Percentiles rank a stretch among this genome's conserved stretches.
These are phyloP conservation scores for Gremmenia infestans DNA, from an alignment of 2,329 filamentous ascomycete genomes.

Conservation along the genomic window DNA sequence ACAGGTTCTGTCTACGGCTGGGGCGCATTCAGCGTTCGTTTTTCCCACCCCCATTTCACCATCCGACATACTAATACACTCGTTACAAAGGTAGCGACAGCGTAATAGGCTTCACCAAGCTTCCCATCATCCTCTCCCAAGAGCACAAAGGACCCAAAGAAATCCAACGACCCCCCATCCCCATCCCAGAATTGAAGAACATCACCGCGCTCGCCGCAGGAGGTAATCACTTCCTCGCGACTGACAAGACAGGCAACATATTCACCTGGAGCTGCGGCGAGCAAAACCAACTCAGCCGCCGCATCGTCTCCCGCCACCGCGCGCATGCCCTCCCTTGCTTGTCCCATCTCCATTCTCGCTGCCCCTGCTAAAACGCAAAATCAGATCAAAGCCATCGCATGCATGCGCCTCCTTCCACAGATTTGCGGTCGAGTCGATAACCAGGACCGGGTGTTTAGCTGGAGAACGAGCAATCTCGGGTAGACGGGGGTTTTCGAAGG, in stretches of 20 bases:
- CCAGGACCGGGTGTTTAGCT: conserved; percentile 65
- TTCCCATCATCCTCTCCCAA: conserved; percentile 21
- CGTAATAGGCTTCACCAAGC: conserved; percentile 48
- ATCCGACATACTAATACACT: conserved; percentile 5
- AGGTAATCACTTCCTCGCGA: conserved; percentile 52
- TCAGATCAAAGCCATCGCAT: conserved; percentile 7
- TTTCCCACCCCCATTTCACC: background rate
- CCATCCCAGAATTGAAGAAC: conserved; percentile 52
- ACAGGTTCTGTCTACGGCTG: conserved; percentile 77
- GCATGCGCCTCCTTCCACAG: conserved; percentile 69
- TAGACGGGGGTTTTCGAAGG: conserved; percentile 65
- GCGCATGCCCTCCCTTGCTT: conserved; percentile 11
- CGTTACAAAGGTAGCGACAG: conserved; percentile 52
- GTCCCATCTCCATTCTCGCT: conserved; percentile 26
- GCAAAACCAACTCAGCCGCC: conserved; percentile 40
- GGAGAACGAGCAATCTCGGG: conserved; percentile 84
- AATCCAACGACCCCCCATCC: conserved; percentile 26
- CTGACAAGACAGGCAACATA: conserved; percentile 53
- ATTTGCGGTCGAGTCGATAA: conserved; percentile 62
- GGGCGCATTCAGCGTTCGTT: conserved; percentile 68
- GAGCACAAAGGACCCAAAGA: conserved; percentile 4
- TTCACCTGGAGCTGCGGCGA: conserved; percentile 63
- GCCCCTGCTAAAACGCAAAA: conserved; percentile 2
- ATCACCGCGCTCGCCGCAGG: conserved; percentile 49
- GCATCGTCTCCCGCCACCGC: conserved; percentile 22